Percentiles rank a stretch among this genome's conserved stretches.
phyloP scores from a whole-genome alignment of 768 basidiomycete genomes.

The Tulasnella sp. region DNA sequence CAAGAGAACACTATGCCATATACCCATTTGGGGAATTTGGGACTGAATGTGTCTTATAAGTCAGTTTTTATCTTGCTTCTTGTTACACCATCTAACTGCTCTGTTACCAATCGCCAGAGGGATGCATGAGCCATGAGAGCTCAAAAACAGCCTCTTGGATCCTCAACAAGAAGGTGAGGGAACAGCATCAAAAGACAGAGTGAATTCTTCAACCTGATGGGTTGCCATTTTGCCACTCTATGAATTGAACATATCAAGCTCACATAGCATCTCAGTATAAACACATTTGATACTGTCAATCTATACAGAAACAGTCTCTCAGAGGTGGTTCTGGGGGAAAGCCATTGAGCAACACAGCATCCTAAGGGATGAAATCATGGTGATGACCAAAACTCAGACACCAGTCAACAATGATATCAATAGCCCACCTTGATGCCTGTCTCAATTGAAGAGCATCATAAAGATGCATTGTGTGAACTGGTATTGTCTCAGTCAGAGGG shows the following conservation, averaged over 20 bases:
- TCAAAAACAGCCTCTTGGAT: constrained; percentile 48
- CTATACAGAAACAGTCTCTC: constrained; percentile 35
- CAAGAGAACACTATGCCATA: constrained; percentile 13
- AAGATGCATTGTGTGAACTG: constrained; percentile 25
- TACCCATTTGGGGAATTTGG: constrained; percentile 13
- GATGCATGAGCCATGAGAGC: constrained; percentile 48
- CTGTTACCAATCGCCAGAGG: constrained; percentile 32
- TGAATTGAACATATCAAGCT: constrained; percentile 1
- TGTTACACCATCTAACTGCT: neutral
- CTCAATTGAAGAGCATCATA: neutral
- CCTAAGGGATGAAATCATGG: constrained; percentile 33
- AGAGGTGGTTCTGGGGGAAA: constrained; percentile 36
- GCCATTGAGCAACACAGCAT: constrained; percentile 33
- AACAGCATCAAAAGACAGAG: too few species aligned
- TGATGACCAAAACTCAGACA: constrained; percentile 33
- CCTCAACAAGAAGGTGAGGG: constrained; percentile 38
- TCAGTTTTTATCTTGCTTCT: neutral
- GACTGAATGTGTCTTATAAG: constrained; percentile 13
- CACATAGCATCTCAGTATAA: constrained; percentile 44
- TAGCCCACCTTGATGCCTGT: neutral
- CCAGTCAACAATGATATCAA: neutral
- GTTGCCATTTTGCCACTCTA: too few species aligned
- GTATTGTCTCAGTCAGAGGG: constrained; percentile 25
- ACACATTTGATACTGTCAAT: constrained; percentile 33
- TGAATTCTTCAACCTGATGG: too few species aligned